phyloP scores from a whole-genome alignment of 1,284 basidiomycete genomes.

The Trichosporon asahii region DNA sequence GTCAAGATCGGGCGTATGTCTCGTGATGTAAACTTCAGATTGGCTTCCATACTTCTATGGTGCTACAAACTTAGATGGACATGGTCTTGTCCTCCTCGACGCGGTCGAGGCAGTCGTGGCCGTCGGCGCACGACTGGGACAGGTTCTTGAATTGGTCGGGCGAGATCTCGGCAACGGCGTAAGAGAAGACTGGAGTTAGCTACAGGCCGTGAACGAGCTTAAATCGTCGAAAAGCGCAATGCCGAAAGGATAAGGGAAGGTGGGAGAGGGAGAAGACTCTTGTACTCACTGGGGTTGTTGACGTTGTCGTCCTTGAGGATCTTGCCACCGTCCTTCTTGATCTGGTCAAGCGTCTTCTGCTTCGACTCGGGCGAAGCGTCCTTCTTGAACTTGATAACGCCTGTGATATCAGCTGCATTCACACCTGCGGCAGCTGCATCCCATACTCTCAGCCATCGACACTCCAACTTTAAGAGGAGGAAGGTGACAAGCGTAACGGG shows the following conservation, averaged over 20 bases:
- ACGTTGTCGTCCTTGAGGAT: slow-evolving; percentile 9
- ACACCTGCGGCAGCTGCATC: not conserved
- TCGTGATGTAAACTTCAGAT: not conserved
- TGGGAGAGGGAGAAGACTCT: not conserved
- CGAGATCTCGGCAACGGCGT: not conserved
- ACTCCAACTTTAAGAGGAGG: no score
- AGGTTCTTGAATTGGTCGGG: not conserved
- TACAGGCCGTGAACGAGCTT: not conserved
- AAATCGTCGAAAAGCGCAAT: no score
- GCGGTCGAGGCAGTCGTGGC: slow-evolving; percentile 1
- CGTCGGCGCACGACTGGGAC: not conserved
- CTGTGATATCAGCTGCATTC: not conserved
- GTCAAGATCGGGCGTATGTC: not conserved
- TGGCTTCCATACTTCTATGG: not conserved
- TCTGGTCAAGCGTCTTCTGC: not conserved
- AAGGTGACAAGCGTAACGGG: not conserved
- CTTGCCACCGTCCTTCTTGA: slow-evolving; percentile 3
- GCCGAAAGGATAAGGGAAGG: no score
- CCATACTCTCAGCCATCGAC: no score
- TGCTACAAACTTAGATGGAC: not conserved
- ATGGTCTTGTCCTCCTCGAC: slow-evolving; percentile 7
- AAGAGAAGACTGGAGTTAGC: slow-evolving; percentile 4
- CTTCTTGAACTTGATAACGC: slow-evolving; percentile 7
- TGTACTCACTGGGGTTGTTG: slow-evolving; percentile 2
- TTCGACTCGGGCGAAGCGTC: slow-evolving; percentile 5